phyloP scores from a whole-genome alignment of 225 moss, liverwort and hornwort genomes.

The Takakia lepidozioides region DNA sequence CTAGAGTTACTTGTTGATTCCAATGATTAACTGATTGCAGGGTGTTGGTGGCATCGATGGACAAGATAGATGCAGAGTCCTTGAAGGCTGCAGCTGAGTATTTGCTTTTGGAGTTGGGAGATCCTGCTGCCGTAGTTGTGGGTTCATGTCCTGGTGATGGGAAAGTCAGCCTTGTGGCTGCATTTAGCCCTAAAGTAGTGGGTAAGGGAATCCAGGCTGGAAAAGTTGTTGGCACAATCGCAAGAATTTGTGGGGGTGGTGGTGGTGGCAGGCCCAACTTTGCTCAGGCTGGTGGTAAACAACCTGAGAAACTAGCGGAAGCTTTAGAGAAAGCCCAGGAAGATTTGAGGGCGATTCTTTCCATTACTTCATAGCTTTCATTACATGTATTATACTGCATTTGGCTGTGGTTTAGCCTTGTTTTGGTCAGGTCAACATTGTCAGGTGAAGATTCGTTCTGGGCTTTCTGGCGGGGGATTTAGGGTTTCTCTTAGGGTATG shows the following conservation, averaged over 20 bases:
- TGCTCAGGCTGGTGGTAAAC: slow-evolving; percentile 84
- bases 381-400: too few relatives aligned
- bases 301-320: slow-evolving; percentile 71
- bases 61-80: slow-evolving; percentile 61
- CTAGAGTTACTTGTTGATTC: too few relatives aligned
- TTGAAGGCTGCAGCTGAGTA: slow-evolving; percentile 77
- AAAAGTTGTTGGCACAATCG: slow-evolving; percentile 69
- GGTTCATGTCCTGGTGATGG: slow-evolving; percentile 68
- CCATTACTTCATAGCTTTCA: slow-evolving; percentile 27
- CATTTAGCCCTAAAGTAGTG: slow-evolving; percentile 71
- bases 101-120: slow-evolving; percentile 65
- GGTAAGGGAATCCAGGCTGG: slow-evolving; percentile 73
- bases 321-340: slow-evolving; percentile 56
- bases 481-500: too few relatives aligned
- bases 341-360: slow-evolving; percentile 44
- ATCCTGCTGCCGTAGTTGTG: slow-evolving; percentile 78
- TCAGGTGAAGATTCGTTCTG: too few relatives aligned
- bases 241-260: slow-evolving; percentile 73
- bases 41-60: slow-evolving; percentile 63
- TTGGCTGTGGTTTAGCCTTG: too few relatives aligned
- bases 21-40: slow-evolving; percentile 41
- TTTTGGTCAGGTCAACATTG: too few relatives aligned
- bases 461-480: too few relatives aligned
- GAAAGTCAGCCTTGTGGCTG: slow-evolving; percentile 68
- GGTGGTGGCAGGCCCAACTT: slow-evolving; percentile 89